Evolutionary conservation across 495 filamentous ascomycete genomes (phyloP), one percentile per base, ranked within the genome.

Genomic region (Penicillium malachiteum): DNA sequence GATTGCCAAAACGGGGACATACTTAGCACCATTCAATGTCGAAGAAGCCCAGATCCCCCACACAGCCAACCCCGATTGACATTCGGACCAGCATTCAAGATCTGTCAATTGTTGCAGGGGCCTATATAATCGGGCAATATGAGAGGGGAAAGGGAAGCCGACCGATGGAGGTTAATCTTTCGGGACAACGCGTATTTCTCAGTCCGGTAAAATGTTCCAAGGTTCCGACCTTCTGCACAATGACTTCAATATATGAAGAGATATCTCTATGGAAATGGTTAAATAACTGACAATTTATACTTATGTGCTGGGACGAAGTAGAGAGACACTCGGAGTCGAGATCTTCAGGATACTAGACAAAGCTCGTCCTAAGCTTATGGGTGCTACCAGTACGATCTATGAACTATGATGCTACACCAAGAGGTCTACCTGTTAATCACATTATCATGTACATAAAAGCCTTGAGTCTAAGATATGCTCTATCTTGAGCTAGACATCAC

Each of bases 111-210:
- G 26, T 6, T 14, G 26, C 8, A 46, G 6, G 37, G n/a, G 13
- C 7, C 18, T 35, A 16, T 39, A 33, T 48, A 49, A 49, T 43
- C 45, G 48, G 47, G 30, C 37, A 52, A 50, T 26, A 49, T 48
- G 40, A 58, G 47, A 32, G 49, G 57, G 37, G 30, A 48, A 56
- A 55, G 48, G 16, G 46, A 38, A 42, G 48, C 54, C 57, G 54
- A 52, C 55, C 43, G 43, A 46, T 37, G 21, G 42, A 46, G 43
- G 43, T 46, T 32, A 26, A 46, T 59, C 57, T 55, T 59, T 64
- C 64, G 56, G 58, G 17, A 40, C 56, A 50, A 49, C 41, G 65
- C 58, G 63, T 65, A 66, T 70, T 62, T 64, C 50, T 65, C 65
- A 68, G 65, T 63, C 65, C 62, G 63, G 31, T 26, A 37, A 16